These are phyloP conservation scores for Penicillium mononematosum DNA, from an alignment of 495 filamentous ascomycete genomes.

Conservation along the genomic window DNA sequence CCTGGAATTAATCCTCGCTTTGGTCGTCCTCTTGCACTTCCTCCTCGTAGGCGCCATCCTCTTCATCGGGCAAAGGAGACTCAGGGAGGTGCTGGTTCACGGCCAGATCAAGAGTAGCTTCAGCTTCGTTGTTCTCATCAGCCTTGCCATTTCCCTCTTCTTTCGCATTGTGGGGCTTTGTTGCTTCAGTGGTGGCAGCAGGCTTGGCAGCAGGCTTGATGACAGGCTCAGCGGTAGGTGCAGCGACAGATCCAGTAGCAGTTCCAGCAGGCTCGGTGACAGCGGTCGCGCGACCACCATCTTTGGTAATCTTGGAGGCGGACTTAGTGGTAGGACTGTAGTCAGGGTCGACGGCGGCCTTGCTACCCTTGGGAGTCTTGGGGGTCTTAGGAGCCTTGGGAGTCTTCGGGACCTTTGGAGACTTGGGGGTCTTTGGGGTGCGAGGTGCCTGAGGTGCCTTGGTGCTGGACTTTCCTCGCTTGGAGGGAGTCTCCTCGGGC, in stretches of 20 bases:
- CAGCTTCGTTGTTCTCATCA: background rate
- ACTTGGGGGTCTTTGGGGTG: background rate
- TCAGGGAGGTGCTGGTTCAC: background rate
- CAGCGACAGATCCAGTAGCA: background rate
- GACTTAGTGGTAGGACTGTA: background rate
- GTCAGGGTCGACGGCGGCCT: background rate
- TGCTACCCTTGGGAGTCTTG: background rate
- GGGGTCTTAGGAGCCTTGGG: background rate
- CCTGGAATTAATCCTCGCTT: background rate
- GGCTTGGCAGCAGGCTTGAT: background rate
- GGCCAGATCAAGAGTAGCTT: background rate
- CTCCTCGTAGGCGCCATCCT: background rate
- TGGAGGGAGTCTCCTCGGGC: background rate
- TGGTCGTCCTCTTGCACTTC: background rate
- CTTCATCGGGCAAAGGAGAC: background rate
- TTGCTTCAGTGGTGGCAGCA: background rate
- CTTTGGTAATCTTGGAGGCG: no score
- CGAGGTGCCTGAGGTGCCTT: background rate
- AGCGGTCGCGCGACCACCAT: background rate
- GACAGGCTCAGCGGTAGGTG: background rate
- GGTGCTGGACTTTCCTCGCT: background rate
- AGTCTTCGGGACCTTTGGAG: background rate
- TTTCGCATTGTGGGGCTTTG: background rate
- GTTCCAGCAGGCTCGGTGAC: background rate
- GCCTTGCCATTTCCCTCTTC: background rate